Evolutionary conservation across 1,284 basidiomycete genomes (phyloP), one percentile per base, ranked within the genome.

Genomic region (Malassezia sp.): DNA sequence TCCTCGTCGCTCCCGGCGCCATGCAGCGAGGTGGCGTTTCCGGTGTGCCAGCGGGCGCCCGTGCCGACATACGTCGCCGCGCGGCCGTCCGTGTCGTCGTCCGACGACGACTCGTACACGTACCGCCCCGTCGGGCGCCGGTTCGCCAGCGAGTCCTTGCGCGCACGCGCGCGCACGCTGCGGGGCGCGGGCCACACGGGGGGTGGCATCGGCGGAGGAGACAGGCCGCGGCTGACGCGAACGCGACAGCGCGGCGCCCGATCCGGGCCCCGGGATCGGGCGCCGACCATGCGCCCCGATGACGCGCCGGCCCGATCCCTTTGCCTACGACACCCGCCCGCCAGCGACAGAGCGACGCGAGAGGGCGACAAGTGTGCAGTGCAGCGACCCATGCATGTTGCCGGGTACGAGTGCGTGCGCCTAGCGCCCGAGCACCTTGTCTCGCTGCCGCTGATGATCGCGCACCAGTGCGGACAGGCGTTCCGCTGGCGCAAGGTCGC

Each of bases 391-490:
- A n/a, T n/a, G n/a, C n/a, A n/a, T n/a, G n/a, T n/a, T n/a, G n/a
- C 28, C 3, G 48, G 42, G 17, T 44, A 50, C 23, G 37, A 42
- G 17, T 32, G 37, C 26, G 23, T 52, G 18, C 30, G 21, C 5
- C 27, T 50, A 23, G 11, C 28, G 7, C 29, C 32, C 4, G 23
- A 28, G 9, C 27, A 23, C 9, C 59, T 65, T 38, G 46, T 64
- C 35, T 47, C 58, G 4, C 60, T 70, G 8, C 57, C 60, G 5
- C 47, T 68, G 12, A 67, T 62, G 11, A 46, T 70, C 1, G 64
- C 63, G 10, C 63, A 67, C 49, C 60, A 63, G 34, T 70, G 65
- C 35, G 67, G 67, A 0, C 67, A 70, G 45, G 61, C 63, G 2
- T 70, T 70, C 27, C 51, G 67, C 11, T 70, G 67, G 67, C 47